Evolutionary conservation across 208 protist species (phyloP).

Genomic region (Leishmania aethiopica): DNA sequence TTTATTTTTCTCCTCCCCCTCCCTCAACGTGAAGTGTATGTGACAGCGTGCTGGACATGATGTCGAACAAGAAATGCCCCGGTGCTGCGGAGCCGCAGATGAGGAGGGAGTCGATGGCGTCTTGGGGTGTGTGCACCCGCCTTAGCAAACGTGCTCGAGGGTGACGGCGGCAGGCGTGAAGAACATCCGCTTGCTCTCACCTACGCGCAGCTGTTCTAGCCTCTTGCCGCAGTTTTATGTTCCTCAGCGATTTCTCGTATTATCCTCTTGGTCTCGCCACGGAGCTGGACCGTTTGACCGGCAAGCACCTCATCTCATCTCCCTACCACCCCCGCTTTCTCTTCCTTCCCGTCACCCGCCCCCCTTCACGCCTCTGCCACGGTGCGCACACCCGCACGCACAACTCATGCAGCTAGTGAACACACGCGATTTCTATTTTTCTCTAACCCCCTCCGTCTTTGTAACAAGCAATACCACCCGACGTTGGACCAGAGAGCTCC

Average conservation of each 20-base stretch:
- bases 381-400: not conserved
- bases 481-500: not conserved
- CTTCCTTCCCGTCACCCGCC: not conserved
- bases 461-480: constrained; percentile 15
- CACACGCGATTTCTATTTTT: constrained; percentile 13
- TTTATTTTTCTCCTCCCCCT: not conserved
- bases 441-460: constrained; percentile 6
- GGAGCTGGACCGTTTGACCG: not conserved
- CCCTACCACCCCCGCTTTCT: not conserved
- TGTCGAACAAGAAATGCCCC: not conserved
- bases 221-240: not conserved
- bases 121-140: not conserved
- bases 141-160: too few species aligned
- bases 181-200: not conserved
- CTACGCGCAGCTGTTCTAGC: not conserved
- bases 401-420: not conserved
- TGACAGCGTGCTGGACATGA: constrained; percentile 5
- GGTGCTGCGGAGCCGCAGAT: not conserved
- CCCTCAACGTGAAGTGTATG: not conserved
- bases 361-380: not conserved
- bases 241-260: not conserved
- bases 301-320: not conserved
- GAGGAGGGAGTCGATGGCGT: not conserved
- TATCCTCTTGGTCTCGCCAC: not conserved
- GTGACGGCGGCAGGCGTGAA: not conserved